These are phyloP conservation scores for Poa annua DNA, from an alignment of 176 grass and related monocot species.

Conservation along the genomic window DNA sequence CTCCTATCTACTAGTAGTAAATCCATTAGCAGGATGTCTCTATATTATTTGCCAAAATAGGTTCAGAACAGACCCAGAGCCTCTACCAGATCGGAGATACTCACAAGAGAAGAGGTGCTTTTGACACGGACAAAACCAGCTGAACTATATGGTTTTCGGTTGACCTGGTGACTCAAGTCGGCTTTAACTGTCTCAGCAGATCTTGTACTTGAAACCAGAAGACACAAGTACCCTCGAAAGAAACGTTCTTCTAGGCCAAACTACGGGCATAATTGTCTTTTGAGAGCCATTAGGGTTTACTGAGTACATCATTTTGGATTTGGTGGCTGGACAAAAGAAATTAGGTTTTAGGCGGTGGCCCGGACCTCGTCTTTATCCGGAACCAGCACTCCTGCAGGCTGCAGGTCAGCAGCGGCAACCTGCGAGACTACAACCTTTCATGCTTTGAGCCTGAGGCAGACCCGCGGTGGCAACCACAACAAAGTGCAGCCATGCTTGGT, in stretches of 20 bases:
- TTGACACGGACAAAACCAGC: not conserved
- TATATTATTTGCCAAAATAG: not conserved
- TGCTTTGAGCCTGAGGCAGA: not conserved
- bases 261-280: not conserved
- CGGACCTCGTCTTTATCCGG: not conserved
- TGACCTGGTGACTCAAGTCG: not conserved
- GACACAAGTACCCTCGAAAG: not conserved
- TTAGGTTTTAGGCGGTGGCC: not conserved
- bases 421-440: not conserved
- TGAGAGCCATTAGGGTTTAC: not conserved
- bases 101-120: too few species aligned
- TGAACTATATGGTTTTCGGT: not conserved
- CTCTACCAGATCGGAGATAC: too few species aligned
- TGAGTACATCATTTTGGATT: not conserved
- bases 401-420: not conserved
- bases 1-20: not conserved
- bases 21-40: not conserved
- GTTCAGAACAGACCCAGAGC: not conserved
- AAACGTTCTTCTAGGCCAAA: not conserved
- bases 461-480: not conserved
- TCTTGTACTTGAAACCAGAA: not conserved
- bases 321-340: not conserved
- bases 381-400: not conserved
- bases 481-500: not conserved
- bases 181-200: not conserved